Conservation (phyloP, 176 grass and related monocot species). For the Carex cristatella region DNA sequence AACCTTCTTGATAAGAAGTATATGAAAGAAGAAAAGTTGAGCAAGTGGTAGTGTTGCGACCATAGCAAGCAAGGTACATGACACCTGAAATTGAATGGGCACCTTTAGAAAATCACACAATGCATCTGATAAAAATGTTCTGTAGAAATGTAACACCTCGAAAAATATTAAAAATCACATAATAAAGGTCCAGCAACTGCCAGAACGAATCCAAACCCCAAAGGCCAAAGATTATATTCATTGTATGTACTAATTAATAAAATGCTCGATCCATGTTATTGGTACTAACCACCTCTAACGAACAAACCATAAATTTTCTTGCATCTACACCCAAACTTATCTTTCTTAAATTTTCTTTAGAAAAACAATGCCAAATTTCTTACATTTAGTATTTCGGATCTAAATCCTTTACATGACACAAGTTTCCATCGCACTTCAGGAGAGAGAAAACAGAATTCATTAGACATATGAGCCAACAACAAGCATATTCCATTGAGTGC, state of each 20-base stretch:
- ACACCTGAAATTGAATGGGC: constrained; percentile 44
- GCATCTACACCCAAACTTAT: not conserved
- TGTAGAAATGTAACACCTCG: not conserved
- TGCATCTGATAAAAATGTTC: not conserved
- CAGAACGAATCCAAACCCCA: not conserved
- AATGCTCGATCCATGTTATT: not conserved
- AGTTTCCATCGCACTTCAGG: not conserved
- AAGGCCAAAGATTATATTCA: not conserved
- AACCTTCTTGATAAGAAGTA: constrained; percentile 97
- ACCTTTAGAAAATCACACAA: not conserved
- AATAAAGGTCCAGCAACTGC: not conserved
- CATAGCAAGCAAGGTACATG: constrained; percentile 90
- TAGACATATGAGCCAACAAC: not conserved
- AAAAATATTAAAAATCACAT: not conserved
- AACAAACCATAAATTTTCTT: not conserved
- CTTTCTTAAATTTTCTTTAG: not conserved
- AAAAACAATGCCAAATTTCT: not conserved
- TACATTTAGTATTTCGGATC: not conserved
- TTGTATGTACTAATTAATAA: too few relatives aligned
- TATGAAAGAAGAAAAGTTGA: constrained; percentile 94
- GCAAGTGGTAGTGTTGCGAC: constrained; percentile 78
- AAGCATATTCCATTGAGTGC: not conserved
- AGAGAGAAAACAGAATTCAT: not conserved
- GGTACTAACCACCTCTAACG: not conserved
- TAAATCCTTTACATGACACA: not conserved